These are phyloP conservation scores for Urtica urens DNA, from an alignment of 306 rosid genomes.

Conservation along the genomic window DNA sequence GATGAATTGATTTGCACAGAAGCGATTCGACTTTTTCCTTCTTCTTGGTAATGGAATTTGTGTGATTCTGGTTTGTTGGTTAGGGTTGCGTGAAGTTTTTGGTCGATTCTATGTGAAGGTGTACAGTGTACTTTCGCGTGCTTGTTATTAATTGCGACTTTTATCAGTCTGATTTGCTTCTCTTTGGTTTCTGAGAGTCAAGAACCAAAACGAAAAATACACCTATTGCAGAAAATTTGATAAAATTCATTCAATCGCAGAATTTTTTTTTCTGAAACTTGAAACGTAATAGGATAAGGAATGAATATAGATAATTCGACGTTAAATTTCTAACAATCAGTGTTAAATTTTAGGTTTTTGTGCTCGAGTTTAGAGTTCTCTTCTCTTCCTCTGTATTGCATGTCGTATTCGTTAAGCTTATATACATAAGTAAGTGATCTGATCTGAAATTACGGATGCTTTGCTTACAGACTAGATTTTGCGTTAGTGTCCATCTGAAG, in stretches of 20 bases:
- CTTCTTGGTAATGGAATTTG: too few relatives aligned
- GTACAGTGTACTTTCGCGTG: too few relatives aligned
- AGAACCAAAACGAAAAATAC: background rate
- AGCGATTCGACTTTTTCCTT: background rate
- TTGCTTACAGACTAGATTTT: constrained; percentile 25
- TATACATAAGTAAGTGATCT: constrained; percentile 2
- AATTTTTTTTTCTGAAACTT: too few relatives aligned
- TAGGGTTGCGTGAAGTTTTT: background rate
- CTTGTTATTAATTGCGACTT: too few relatives aligned
- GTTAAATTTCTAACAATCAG: too few relatives aligned
- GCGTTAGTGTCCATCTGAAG: constrained; percentile 15
- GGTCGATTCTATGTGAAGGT: background rate
- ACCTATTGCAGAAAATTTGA: background rate
- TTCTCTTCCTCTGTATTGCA: background rate
- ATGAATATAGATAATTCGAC: too few relatives aligned
- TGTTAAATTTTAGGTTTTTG: too few relatives aligned
- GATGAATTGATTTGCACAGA: too few relatives aligned
- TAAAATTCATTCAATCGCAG: background rate
- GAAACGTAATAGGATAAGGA: constrained; percentile 4
- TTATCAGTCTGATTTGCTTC: background rate
- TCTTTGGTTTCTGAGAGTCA: background rate
- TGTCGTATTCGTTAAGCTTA: constrained; percentile 6
- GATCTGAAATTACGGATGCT: constrained; percentile 6
- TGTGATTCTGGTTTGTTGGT: too few relatives aligned
- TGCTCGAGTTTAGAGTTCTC: background rate